Evolutionary conservation across 164 flowering plant species (phyloP), one percentile per base, ranked within the genome.

Genomic region (Pachysandra terminalis): DNA sequence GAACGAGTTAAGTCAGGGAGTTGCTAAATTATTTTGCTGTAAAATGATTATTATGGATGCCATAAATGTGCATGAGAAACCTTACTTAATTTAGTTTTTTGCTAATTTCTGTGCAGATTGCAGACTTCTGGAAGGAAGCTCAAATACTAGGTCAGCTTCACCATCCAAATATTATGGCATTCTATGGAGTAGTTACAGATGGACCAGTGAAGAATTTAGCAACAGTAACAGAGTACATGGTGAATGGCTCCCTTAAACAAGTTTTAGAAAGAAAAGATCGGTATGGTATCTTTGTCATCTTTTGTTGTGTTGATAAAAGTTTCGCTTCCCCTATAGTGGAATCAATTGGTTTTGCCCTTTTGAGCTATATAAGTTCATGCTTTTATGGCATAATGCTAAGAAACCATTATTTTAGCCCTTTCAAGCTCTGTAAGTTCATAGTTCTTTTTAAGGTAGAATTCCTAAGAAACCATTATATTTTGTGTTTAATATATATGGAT

Each of bases 61-160:
- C 10, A 40, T 40, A 40, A 5, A 40, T 40, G 10, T 40, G 45
- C 45, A 40, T 10, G 45, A 40, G 45, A 40, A 40, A 40, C 45
- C 45, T 40, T 5, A 5, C 45, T 5, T 5, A 40, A 40, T 40
- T 40, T 5, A 40, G 45, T 40, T 40, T 40, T 10, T 12, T 9
- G 64, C 6, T 56, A 60, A 3, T 32, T 52, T 22, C 7, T 24
- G 13, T 66, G 48, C 71, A 80, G 86, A 59, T 77, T 35, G 71
- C 69, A 19, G 84, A 83, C 19, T 83, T 83, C 61, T 81, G 86
- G 86, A 77, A 72, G 79, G 84, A 83, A 67, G 86, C 86, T 58
- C 56, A 69, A 56, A 73, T 75, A n/a, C 69, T 83, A 19, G 73
- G 75, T 19, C 71, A 77, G 61, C 78, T 83, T 61, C 83, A 75